Evolutionary conservation across 2,329 filamentous ascomycete species (phyloP).

Genomic region (Sporothrix mexicana): DNA sequence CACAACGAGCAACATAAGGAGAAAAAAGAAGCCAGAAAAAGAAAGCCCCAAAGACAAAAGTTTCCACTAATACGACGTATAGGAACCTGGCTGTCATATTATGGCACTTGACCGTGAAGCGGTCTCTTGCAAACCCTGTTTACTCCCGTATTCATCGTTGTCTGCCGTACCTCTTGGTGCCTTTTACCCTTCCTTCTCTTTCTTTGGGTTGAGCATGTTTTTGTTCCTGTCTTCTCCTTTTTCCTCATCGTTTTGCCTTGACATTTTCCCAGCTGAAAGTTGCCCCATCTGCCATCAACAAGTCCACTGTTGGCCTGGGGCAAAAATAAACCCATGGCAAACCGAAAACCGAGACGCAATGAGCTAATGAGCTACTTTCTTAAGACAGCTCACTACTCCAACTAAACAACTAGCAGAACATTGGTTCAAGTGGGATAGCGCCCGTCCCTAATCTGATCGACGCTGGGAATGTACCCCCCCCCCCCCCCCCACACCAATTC

Average conservation of each 20-base stretch:
- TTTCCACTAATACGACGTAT: slow-evolving; percentile 25
- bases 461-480: slow-evolving; percentile 31
- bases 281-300: background rate
- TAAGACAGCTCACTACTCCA: background rate
- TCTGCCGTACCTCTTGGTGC: background rate
- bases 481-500: background rate
- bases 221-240: background rate
- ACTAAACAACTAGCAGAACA: slow-evolving; percentile 9
- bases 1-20: background rate
- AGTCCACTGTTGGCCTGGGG: background rate
- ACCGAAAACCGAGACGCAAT: background rate
- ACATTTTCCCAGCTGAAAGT: background rate
- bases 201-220: background rate
- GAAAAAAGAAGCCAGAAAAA: background rate
- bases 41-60: slow-evolving; percentile 24
- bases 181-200: background rate
- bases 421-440: slow-evolving; percentile 32
- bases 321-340: slow-evolving; percentile 2
- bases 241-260: background rate
- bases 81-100: background rate
- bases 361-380: background rate
- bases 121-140: background rate
- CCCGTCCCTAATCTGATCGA: slow-evolving; percentile 36
- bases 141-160: background rate
- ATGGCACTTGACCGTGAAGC: slow-evolving; percentile 7